These are phyloP conservation scores for Vanilla planifolia DNA, from an alignment of 106 monocot species.

Conservation along the genomic window DNA sequence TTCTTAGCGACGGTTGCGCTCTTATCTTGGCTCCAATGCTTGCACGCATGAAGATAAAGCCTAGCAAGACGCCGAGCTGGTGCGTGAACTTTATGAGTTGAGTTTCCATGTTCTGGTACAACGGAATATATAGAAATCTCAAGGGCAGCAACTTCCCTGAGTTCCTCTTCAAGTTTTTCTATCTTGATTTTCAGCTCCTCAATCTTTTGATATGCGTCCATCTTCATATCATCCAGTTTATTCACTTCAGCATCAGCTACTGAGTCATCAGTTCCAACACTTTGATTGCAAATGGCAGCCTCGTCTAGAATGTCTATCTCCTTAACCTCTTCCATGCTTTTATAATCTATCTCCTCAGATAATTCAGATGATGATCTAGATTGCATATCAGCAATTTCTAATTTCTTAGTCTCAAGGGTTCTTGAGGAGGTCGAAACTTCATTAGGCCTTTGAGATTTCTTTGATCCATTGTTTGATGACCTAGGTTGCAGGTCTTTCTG, in stretches of 20 bases:
- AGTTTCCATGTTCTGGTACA: constrained; percentile 87
- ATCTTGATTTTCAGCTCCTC: constrained; percentile 74
- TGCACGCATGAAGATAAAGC: constrained; percentile 83
- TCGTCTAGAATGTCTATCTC: constrained; percentile 58
- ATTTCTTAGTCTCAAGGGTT: constrained; percentile 26
- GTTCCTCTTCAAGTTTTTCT: constrained; percentile 84
- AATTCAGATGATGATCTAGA: constrained; percentile 46
- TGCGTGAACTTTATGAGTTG: constrained; percentile 90
- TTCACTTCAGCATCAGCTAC: constrained; percentile 65
- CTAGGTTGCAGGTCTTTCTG: constrained; percentile 52
- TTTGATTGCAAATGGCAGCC: constrained; percentile 37
- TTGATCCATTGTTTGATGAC: constrained; percentile 42
- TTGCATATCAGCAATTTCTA: constrained; percentile 29
- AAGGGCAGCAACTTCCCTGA: constrained; percentile 92
- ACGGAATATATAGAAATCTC: constrained; percentile 97
- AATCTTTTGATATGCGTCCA: constrained; percentile 37
- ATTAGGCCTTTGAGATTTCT: constrained; percentile 45
- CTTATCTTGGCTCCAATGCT: constrained; percentile 61
- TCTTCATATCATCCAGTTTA: constrained; percentile 29
- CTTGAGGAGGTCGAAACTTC: constrained; percentile 31
- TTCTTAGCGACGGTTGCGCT: constrained; percentile 83
- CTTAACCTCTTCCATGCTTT: constrained; percentile 50
- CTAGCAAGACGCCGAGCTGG: constrained; percentile 91
- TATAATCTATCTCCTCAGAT: constrained; percentile 75
- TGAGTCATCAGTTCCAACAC: constrained; percentile 71